These are phyloP conservation scores for Xylariaceae sp. DNA, from an alignment of 2,329 filamentous ascomycete species.

Conservation along the genomic window DNA sequence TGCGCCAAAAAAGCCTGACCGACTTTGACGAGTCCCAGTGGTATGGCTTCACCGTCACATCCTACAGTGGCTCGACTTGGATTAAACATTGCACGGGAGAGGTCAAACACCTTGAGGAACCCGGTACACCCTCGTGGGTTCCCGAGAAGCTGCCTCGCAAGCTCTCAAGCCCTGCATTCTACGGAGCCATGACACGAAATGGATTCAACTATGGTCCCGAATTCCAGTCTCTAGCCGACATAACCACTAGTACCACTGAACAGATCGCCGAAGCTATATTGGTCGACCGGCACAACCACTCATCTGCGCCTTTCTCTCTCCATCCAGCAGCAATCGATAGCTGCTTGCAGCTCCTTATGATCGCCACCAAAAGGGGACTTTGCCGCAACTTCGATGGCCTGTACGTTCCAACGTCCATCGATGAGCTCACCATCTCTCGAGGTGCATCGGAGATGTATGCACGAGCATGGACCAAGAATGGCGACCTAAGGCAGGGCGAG, in stretches of 20 bases:
- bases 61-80: conserved; percentile 33
- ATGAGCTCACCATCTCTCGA: conserved; percentile 23
- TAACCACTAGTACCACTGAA: conserved; percentile 23
- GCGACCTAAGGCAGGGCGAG: conserved; percentile 12
- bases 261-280: conserved; percentile 26
- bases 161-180: conserved; percentile 28
- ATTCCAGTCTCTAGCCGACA: conserved; percentile 34
- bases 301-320: conserved; percentile 35
- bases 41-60: conserved; percentile 39
- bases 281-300: conserved; percentile 24
- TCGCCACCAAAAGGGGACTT: conserved; percentile 28
- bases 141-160: conserved; percentile 24
- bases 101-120: conserved; percentile 19
- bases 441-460: conserved; percentile 20
- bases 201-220: conserved; percentile 38
- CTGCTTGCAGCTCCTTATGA: conserved; percentile 36
- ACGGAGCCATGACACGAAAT: conserved; percentile 31
- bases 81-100: conserved; percentile 35
- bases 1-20: conserved; percentile 32
- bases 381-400: conserved; percentile 26
- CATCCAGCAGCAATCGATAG: conserved; percentile 45
- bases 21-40: conserved; percentile 30
- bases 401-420: conserved; percentile 34
- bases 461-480: conserved; percentile 16
- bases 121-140: background rate